Evolutionary conservation across 805 yeast species (phyloP).

Genomic region (Komagataella phaffii): DNA sequence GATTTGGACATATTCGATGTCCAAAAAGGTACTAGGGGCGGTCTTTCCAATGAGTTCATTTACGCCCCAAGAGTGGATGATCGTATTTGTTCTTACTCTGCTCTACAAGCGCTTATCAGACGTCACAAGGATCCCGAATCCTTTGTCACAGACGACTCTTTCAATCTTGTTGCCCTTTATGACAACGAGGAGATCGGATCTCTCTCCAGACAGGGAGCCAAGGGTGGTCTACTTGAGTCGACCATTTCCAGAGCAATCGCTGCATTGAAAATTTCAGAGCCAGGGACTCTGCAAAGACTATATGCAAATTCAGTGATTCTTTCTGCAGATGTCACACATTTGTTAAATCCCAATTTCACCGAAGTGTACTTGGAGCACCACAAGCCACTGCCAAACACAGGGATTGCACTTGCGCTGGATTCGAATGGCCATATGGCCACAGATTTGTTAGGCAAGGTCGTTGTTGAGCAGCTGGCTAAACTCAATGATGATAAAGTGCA

Average conservation of each 20-base stretch:
- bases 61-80: conserved; percentile 81
- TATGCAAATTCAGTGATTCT: conserved; percentile 57
- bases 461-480: conserved; percentile 58
- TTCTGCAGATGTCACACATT: conserved; percentile 78
- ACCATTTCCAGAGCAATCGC: conserved; percentile 20
- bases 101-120: conserved; percentile 39
- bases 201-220: conserved; percentile 68
- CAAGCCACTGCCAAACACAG: conserved; percentile 69
- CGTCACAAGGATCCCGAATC: not conserved
- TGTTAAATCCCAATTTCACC: conserved; percentile 67
- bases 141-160: conserved; percentile 13
- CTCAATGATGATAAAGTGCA: conserved; percentile 54
- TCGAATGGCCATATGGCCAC: conserved; percentile 80
- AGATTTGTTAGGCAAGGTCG: conserved; percentile 58
- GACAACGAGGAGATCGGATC: conserved; percentile 85
- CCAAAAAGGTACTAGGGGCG: conserved; percentile 70
- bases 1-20: conserved; percentile 76
- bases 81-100: conserved; percentile 69
- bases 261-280: not conserved
- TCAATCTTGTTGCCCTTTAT: conserved; percentile 30
- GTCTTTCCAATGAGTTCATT: conserved; percentile 62
- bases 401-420: conserved; percentile 58
- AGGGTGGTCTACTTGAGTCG: conserved; percentile 60
- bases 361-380: conserved; percentile 64
- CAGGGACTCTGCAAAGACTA: not conserved